These are phyloP conservation scores for Phialophora tarda DNA, from an alignment of 2,329 filamentous ascomycete species.

Conservation along the genomic window DNA sequence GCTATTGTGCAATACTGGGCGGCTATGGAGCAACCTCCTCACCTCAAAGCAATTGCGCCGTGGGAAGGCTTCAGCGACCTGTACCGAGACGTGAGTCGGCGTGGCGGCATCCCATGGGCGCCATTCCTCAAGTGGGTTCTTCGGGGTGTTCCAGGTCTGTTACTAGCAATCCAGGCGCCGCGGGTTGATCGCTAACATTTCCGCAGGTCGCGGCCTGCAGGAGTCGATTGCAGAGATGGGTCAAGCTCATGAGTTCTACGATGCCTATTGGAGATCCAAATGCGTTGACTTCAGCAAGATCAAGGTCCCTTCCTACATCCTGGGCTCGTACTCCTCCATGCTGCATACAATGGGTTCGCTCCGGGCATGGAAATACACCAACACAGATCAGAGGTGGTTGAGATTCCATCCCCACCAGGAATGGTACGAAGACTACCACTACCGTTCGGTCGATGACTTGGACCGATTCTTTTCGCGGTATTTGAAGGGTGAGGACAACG, in stretches of 20 bases:
- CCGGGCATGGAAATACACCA: constrained; percentile 48
- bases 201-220: constrained; percentile 19
- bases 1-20: constrained; percentile 53
- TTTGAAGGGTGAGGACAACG: constrained; percentile 52
- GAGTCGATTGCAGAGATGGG: constrained; percentile 21
- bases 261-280: constrained; percentile 41
- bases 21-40: constrained; percentile 51
- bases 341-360: constrained; percentile 47
- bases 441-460: constrained; percentile 49
- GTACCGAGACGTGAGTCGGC: constrained; percentile 55
- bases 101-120: constrained; percentile 46
- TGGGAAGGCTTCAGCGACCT: constrained; percentile 58
- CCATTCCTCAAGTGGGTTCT: constrained; percentile 28
- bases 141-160: constrained; percentile 22
- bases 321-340: constrained; percentile 40
- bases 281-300: constrained; percentile 38
- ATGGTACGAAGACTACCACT: constrained; percentile 54
- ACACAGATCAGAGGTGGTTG: constrained; percentile 52
- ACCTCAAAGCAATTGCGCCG: constrained; percentile 53
- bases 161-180: too few relatives aligned
- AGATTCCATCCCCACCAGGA: constrained; percentile 51
- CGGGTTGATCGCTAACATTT: too few relatives aligned
- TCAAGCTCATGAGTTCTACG: constrained; percentile 17
- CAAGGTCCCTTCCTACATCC: constrained; percentile 47
- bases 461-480: constrained; percentile 55